A percentile compares a stretch with the other conserved stretches of the same genome.
phyloP scores from a whole-genome alignment of 2,329 filamentous ascomycete species.

The Alternaria triticimaculans region DNA sequence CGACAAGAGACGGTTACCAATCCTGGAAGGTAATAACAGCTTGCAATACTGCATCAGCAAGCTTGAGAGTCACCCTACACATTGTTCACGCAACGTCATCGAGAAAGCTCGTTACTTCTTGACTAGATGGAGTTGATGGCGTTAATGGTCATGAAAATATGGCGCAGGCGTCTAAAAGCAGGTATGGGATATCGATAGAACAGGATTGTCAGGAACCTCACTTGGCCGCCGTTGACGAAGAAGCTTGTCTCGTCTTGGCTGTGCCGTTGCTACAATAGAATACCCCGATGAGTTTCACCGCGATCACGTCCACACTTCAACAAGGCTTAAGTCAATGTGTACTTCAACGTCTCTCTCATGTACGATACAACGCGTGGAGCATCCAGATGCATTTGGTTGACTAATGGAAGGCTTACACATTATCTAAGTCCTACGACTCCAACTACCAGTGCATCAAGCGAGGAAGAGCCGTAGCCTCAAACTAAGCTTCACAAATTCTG shows the following conservation, averaged over 20 bases:
- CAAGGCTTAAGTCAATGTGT: background rate
- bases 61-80: background rate
- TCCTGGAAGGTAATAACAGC: background rate
- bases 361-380: background rate
- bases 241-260: background rate
- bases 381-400: background rate
- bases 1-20: background rate
- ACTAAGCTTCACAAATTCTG: background rate
- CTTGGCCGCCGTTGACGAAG: background rate
- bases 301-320: background rate
- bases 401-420: background rate
- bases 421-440: background rate
- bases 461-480: background rate
- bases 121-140: slow-evolving; percentile 7
- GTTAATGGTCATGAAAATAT: background rate
- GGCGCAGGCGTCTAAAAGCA: background rate
- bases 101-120: slow-evolving; percentile 5
- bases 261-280: background rate
- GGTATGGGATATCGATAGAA: background rate
- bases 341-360: background rate
- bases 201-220: background rate
- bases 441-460: background rate
- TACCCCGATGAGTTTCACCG: background rate
- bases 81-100: background rate
- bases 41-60: slow-evolving; percentile 9